Evolutionary conservation across 2,329 filamentous ascomycete genomes (phyloP), one percentile per base, ranked within the genome.

Genomic region (Penicillium crustosum): DNA sequence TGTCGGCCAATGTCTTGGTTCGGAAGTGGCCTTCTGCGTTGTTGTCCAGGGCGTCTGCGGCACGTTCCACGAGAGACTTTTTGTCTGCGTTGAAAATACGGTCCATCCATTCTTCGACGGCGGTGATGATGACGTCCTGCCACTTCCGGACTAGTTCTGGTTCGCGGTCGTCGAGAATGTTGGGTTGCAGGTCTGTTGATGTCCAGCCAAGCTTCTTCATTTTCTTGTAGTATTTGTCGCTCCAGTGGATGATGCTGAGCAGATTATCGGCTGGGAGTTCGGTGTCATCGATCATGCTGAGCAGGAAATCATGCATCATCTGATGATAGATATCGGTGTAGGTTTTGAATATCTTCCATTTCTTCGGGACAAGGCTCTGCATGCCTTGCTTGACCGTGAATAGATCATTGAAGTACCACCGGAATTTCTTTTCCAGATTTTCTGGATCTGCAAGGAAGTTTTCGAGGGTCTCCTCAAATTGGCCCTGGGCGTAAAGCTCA

Each of bases 401-500:
- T 38, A 99, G 83, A 73, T 99, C 93, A 78, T 97, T 97, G 79
- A 97, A 99, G 77, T 87, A 99, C 94, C 94, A 99, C 70, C 90
- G 90, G 77, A 96, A 86, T 64, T 85, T 87, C 79, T 96, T 96
- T 63, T 95, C 90, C 47, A 99, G 81, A 68, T 85, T 86, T 49
- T 88, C 84, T 0, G 94, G 90, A 70, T 97, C 91, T 38, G 89
- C 89, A 53, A 93, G 78, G 73, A 99, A 97, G 47, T 87, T 84
- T 53, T 89, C 84, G 58, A 87, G 85, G 41, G 86, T 84, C 58
- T 86, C 81, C 13, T 86, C 85, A 67, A 97, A 91, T 69, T 93
- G 89, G 44, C 83, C 84, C 69, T 89, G 83, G 7, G 88, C 90
- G 61, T 86, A 87, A 58, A 87, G 80, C 67, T 87, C 84, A 70